A percentile compares a stretch with the other conserved stretches of the same genome.
Evolutionary conservation across 2,329 filamentous ascomycete species (phyloP).

Genomic region (Stagonosporopsis rhizophila): DNA sequence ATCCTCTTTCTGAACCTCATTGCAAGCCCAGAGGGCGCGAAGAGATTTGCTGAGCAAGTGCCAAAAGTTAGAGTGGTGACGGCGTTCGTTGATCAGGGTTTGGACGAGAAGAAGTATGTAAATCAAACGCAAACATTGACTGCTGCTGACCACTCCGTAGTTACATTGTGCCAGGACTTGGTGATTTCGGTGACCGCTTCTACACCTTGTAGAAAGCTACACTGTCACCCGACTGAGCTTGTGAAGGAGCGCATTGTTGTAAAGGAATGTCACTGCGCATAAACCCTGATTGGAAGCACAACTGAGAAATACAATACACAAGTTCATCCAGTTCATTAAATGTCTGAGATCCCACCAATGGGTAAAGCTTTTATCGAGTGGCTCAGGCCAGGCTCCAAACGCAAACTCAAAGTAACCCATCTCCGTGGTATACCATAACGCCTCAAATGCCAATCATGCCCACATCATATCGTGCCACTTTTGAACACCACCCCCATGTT

Average conservation of each 20-base stretch:
- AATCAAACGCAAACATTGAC: not conserved
- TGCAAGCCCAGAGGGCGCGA: conserved; percentile 91
- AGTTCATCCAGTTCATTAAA: not conserved
- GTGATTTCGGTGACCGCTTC: conserved; percentile 95
- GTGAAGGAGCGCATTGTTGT: not conserved
- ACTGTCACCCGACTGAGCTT: not conserved
- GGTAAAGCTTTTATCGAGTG: conserved; percentile 14
- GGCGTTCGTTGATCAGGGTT: conserved; percentile 93
- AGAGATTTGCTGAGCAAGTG: conserved; percentile 87
- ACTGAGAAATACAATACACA: not conserved
- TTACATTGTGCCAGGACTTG: conserved; percentile 92
- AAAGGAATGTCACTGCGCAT: not conserved
- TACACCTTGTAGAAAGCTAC: conserved; percentile 76
- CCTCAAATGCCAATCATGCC: conserved; percentile 29
- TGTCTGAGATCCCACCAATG: conserved; percentile 2
- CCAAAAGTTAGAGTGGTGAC: conserved; percentile 91
- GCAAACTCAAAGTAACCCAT: conserved; percentile 15
- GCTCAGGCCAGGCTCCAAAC: conserved; percentile 2
- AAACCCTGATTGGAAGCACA: not conserved
- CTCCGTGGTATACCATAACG: conserved; percentile 37
- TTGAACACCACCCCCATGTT: conserved; percentile 22
- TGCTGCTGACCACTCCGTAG: conserved; percentile 57
- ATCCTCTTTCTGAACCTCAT: conserved; percentile 98
- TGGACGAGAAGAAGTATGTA: conserved; percentile 94
- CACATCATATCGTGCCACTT: conserved; percentile 14